Percentiles rank a stretch among this genome's conserved stretches.
phyloP scores from a whole-genome alignment of 2,329 filamentous ascomycete species.

The Cryphonectria naterciae region DNA sequence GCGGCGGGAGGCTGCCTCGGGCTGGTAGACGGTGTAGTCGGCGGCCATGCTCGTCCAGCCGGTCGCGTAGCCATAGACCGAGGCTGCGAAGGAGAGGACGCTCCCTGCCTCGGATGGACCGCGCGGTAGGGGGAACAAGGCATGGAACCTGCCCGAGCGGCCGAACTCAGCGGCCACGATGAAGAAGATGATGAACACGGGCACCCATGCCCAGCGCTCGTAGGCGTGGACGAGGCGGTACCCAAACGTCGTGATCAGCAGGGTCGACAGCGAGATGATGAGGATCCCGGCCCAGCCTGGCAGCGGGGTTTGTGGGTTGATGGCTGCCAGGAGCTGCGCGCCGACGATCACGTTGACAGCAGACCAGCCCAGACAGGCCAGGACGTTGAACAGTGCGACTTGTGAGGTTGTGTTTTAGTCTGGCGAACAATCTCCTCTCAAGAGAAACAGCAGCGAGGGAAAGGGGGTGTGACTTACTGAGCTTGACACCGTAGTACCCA shows the following conservation, averaged over 20 bases:
- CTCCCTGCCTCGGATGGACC: slow-evolving; percentile 64
- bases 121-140: slow-evolving; percentile 57
- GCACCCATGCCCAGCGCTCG: slow-evolving; percentile 76
- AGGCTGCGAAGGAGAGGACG: slow-evolving; percentile 67
- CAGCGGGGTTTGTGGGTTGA: slow-evolving; percentile 62
- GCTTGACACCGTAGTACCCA: slow-evolving; percentile 70
- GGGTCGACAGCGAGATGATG: slow-evolving; percentile 70
- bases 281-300: slow-evolving; percentile 76
- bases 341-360: slow-evolving; percentile 80
- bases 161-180: slow-evolving; percentile 72
- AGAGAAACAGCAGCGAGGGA: neutral
- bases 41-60: slow-evolving; percentile 77
- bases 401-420: slow-evolving; percentile 24
- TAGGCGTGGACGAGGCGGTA: slow-evolving; percentile 78
- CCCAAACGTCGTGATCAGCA: slow-evolving; percentile 73
- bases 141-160: slow-evolving; percentile 66
- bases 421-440: too few species aligned
- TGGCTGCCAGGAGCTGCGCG: slow-evolving; percentile 74
- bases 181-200: slow-evolving; percentile 73
- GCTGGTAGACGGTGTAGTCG: slow-evolving; percentile 83
- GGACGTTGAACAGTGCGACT: slow-evolving; percentile 72
- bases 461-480: slow-evolving; percentile 53
- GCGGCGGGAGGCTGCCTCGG: slow-evolving; percentile 58
- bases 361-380: slow-evolving; percentile 76
- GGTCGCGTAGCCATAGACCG: slow-evolving; percentile 70